A percentile compares a stretch with the other conserved stretches of the same genome.
These are phyloP conservation scores for Cyathus striatus DNA, from an alignment of 768 basidiomycete species.

Conservation along the genomic window DNA sequence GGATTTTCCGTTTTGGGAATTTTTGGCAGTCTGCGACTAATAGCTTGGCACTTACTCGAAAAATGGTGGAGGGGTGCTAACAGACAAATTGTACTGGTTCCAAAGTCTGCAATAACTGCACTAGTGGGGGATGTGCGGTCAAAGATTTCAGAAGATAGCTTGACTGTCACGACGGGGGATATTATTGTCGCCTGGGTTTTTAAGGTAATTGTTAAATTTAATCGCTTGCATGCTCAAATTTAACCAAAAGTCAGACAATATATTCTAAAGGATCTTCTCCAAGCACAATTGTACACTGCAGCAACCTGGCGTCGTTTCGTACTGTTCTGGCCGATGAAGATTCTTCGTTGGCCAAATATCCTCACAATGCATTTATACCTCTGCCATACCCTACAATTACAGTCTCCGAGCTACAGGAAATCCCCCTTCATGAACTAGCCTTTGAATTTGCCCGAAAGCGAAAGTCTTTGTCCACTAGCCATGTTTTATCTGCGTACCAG, in stretches of 20 bases:
- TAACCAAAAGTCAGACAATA: conserved; percentile 19
- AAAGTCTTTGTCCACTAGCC: conserved; percentile 15
- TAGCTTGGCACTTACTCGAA: conserved; percentile 29
- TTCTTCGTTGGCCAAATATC: conserved; percentile 18
- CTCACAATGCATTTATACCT: conserved; percentile 33
- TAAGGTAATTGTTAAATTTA: conserved; percentile 19
- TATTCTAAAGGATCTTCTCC: conserved; percentile 25
- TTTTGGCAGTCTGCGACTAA: conserved; percentile 21
- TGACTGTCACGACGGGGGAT: conserved; percentile 28
- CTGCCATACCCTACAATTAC: conserved; percentile 35
- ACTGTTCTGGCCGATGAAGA: conserved; percentile 14
- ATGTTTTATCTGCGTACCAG: conserved; percentile 25
- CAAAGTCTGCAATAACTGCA: conserved; percentile 17
- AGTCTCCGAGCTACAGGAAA: conserved; percentile 23
- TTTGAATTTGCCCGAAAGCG: conserved; percentile 12
- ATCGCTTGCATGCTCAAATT: neutral
- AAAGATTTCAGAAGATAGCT: conserved; percentile 8
- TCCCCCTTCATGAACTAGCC: conserved; percentile 21
- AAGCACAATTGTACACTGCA: conserved; percentile 25
- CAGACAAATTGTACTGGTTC: conserved; percentile 26
- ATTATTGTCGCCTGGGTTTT: conserved; percentile 35
- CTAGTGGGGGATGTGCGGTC: conserved; percentile 25
- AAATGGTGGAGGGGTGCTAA: conserved; percentile 31
- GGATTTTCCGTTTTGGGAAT: conserved; percentile 24
- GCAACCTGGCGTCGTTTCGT: conserved; percentile 34